phyloP scores from a whole-genome alignment of 192 early-diverging fungal genomes.

The Entrophospora sp. region DNA sequence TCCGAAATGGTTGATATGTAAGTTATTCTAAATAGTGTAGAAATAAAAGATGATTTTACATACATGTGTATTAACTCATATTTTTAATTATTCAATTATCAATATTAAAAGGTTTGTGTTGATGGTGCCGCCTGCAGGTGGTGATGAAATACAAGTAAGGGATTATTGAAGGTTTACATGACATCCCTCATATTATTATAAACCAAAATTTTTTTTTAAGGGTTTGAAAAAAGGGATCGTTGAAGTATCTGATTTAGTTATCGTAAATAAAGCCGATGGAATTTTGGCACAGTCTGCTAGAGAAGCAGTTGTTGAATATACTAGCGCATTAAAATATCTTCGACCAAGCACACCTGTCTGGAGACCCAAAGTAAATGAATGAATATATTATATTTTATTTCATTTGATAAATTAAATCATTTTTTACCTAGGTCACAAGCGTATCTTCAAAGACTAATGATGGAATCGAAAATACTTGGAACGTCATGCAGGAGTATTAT shows the following conservation, averaged over 20 bases:
- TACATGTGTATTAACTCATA: too few relatives aligned
- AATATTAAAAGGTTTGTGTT: conserved; percentile 48
- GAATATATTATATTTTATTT: background rate
- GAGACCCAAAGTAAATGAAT: conserved; percentile 33
- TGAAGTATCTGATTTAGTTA: conserved; percentile 71
- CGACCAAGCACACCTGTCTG: conserved; percentile 31
- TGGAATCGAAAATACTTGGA: conserved; percentile 52
- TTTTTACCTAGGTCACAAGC: conserved; percentile 35
- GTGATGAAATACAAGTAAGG: conserved; percentile 71
- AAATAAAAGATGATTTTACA: too few relatives aligned
- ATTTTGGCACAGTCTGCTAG: conserved; percentile 51
- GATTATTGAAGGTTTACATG: background rate
- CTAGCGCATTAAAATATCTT: conserved; percentile 60
- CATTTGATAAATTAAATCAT: background rate
- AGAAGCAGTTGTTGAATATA: conserved; percentile 60
- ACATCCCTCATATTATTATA: background rate
- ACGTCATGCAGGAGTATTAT: conserved; percentile 49
- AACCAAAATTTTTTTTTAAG: conserved; percentile 17
- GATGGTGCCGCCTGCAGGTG: conserved; percentile 69
- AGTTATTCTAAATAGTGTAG: background rate
- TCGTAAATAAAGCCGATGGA: conserved; percentile 80
- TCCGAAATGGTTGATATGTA: conserved; percentile 80
- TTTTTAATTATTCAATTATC: background rate
- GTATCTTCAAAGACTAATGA: conserved; percentile 45
- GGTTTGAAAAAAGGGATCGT: conserved; percentile 86